Evolutionary conservation across 2,329 filamentous ascomycete genomes (phyloP).

Genomic region (Fusarium sp.): DNA sequence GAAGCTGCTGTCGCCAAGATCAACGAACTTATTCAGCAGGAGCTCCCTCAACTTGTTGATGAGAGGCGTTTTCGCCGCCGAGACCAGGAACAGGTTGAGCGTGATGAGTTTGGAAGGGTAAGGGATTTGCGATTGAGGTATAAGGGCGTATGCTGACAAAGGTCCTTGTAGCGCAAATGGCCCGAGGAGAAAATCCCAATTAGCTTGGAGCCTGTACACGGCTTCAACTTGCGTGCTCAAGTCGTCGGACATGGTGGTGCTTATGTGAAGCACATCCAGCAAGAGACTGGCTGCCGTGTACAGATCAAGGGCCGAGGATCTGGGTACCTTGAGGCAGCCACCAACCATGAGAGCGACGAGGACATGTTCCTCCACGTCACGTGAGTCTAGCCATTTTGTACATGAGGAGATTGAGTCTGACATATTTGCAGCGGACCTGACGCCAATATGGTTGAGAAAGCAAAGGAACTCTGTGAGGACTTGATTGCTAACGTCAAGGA

Average conservation of each 20-base stretch:
- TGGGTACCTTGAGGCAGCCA: conserved; percentile 90
- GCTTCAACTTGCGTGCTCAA: conserved; percentile 95
- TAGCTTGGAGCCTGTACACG: conserved; percentile 87
- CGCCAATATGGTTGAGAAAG: conserved; percentile 84
- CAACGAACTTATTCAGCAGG: conserved; percentile 94
- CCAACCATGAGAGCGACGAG: conserved; percentile 92
- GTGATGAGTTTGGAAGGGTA: conserved; percentile 91
- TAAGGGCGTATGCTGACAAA: conserved; percentile 29
- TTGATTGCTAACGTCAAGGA: conserved; percentile 87
- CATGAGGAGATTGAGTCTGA: conserved; percentile 49
- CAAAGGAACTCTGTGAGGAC: conserved; percentile 89
- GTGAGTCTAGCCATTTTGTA: conserved; percentile 62
- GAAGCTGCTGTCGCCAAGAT: conserved; percentile 90
- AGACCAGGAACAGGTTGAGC: conserved; percentile 84
- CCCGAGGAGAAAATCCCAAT: conserved; percentile 96
- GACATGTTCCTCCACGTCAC: conserved; percentile 97
- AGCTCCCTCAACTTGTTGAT: conserved; percentile 93
- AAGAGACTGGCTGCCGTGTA: conserved; percentile 93
- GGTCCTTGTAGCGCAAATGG: conserved; percentile 86
- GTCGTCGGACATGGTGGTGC: conserved; percentile 94
- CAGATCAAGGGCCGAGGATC: conserved; percentile 98
- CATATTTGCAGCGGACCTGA: conserved; percentile 78
- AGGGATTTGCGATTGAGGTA: conserved; percentile 45
- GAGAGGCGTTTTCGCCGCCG: conserved; percentile 90
- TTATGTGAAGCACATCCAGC: conserved; percentile 98